These are phyloP conservation scores for Aspergillus pseudoterreus DNA, from an alignment of 2,329 filamentous ascomycete genomes.

Conservation along the genomic window DNA sequence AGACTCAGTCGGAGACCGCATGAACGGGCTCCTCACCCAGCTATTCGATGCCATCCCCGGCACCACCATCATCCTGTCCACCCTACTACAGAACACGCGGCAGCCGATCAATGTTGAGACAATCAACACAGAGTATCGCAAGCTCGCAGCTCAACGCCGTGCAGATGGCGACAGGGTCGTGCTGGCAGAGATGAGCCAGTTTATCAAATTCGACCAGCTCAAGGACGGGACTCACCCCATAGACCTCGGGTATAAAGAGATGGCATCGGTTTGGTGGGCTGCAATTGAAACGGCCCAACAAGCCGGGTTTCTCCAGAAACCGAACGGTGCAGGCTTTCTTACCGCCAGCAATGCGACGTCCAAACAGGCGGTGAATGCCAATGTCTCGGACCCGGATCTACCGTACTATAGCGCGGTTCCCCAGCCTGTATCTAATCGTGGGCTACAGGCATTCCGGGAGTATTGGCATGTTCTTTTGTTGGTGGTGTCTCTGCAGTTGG, in stretches of 20 bases:
- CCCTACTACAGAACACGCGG: slow-evolving; percentile 22
- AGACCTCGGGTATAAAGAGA: slow-evolving; percentile 20
- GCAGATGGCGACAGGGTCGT: slow-evolving; percentile 17
- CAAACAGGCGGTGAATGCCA: too few relatives aligned
- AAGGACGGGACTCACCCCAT: slow-evolving; percentile 21
- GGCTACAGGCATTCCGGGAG: too few relatives aligned
- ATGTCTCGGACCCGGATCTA: too few relatives aligned
- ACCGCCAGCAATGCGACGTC: too few relatives aligned
- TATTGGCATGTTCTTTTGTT: too few relatives aligned
- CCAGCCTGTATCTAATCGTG: too few relatives aligned
- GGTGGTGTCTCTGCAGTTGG: too few relatives aligned
- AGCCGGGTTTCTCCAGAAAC: too few relatives aligned
- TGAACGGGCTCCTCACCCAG: slow-evolving; percentile 23
- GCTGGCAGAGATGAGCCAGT: slow-evolving; percentile 22
- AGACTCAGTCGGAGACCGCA: slow-evolving; percentile 18
- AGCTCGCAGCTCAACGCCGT: slow-evolving; percentile 18
- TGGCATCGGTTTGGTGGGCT: slow-evolving; percentile 27
- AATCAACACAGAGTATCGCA: slow-evolving; percentile 25
- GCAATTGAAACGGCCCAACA: slow-evolving; percentile 13
- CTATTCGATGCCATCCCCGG: slow-evolving; percentile 19
- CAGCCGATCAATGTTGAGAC: slow-evolving; percentile 2
- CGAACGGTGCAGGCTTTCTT: too few relatives aligned
- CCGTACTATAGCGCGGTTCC: too few relatives aligned
- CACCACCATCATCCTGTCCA: slow-evolving; percentile 31
- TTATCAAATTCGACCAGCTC: slow-evolving; percentile 15